Percentiles rank a stretch among this genome's conserved stretches.
Evolutionary conservation across 345 rosid genomes (phyloP).

Genomic region (Linum lewisii): DNA sequence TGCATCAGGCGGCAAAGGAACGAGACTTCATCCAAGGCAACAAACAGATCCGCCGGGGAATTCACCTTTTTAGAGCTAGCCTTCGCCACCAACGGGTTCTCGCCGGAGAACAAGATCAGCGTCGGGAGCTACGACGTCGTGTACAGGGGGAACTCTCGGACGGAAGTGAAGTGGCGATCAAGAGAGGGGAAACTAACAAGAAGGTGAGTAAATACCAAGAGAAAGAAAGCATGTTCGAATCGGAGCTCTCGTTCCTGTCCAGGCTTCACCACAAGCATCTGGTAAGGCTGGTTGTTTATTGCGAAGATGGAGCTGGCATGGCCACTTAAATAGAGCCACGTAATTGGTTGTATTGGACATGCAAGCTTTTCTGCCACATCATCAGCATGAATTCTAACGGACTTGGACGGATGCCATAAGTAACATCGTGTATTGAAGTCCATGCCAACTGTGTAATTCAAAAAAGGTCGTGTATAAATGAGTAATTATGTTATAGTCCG

Average conservation of each 20-base stretch:
- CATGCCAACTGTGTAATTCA: no score
- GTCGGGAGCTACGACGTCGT: slow-evolving; percentile 86
- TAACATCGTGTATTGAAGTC: no score
- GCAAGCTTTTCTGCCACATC: no score
- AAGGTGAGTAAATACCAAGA: slow-evolving; percentile 68
- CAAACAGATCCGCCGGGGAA: slow-evolving; percentile 62
- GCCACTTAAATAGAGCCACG: no score
- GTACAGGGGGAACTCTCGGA: slow-evolving; percentile 61
- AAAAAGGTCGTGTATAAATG: no score
- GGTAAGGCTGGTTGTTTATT: slow-evolving; percentile 81
- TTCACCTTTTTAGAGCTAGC: slow-evolving; percentile 61
- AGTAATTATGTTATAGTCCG: no score
- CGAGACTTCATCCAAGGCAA: slow-evolving; percentile 77
- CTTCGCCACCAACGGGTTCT: slow-evolving; percentile 60
- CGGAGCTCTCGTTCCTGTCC: slow-evolving; percentile 73
- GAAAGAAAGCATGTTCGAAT: slow-evolving; percentile 84
- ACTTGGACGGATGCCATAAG: no score
- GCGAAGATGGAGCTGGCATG: slow-evolving; percentile 62
- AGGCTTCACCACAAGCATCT: slow-evolving; percentile 85
- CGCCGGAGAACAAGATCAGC: slow-evolving; percentile 72
- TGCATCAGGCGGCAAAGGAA: slow-evolving; percentile 98
- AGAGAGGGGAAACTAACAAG: slow-evolving; percentile 66
- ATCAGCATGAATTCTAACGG: no score
- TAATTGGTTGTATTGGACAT: no score
- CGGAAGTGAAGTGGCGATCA: slow-evolving; percentile 83